Percentiles rank a stretch among this genome's conserved stretches.
Conservation (phyloP, 139 green algal species). For the Ostreobium quekettii region DNA sequence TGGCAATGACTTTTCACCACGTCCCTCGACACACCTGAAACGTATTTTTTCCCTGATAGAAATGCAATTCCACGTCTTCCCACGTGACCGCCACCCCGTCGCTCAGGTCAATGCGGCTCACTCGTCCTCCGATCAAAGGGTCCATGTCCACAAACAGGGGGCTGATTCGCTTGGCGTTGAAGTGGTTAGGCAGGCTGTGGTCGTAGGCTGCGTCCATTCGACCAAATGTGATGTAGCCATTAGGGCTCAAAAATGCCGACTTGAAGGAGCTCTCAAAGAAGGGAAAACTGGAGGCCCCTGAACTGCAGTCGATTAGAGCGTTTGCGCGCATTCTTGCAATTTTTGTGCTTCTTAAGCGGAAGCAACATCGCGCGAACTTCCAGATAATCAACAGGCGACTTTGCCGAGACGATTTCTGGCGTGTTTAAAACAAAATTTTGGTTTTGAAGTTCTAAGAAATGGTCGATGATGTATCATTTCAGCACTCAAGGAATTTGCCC, state of each 20-base stretch:
- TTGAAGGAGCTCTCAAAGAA: background rate
- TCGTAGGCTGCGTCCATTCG: background rate
- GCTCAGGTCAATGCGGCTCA: background rate
- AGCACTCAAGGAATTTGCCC: no score
- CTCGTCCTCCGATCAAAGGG: background rate
- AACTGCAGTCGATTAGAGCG: background rate
- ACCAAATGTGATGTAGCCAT: background rate
- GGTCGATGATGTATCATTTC: background rate
- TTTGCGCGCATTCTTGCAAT: background rate
- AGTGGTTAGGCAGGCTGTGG: background rate
- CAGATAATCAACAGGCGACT: background rate
- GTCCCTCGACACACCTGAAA: conserved; percentile 5
- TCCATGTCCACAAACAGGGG: background rate
- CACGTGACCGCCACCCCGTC: background rate
- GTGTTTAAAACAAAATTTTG: background rate
- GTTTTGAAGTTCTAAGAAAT: background rate
- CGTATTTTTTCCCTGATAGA: background rate
- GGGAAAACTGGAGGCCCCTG: background rate
- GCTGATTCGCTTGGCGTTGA: background rate
- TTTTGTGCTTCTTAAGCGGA: background rate
- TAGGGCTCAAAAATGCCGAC: background rate
- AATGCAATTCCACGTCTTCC: background rate
- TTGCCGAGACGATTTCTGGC: background rate
- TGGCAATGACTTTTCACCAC: no score
- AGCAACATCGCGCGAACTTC: background rate